Evolutionary conservation across 1,284 basidiomycete genomes (phyloP).

Genomic region (Malassezia pachydermatis): DNA sequence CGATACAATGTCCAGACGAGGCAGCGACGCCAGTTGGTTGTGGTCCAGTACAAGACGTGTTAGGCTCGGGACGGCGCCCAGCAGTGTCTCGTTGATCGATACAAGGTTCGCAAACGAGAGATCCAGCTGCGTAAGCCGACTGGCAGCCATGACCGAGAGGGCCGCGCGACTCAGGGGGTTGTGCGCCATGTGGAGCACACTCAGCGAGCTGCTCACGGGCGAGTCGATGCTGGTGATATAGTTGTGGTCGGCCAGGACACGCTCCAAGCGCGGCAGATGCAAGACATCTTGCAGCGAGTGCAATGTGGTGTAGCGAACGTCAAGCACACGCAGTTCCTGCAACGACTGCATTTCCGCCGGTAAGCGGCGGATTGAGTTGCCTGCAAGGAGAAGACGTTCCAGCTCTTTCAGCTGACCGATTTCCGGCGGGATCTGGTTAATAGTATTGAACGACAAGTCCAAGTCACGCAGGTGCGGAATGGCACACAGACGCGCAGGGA

Average conservation of each 20-base stretch:
- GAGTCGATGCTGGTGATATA: slow-evolving; percentile 38
- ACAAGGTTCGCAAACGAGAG: slow-evolving; percentile 84
- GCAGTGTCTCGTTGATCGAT: slow-evolving; percentile 59
- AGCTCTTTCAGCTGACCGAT: slow-evolving; percentile 58
- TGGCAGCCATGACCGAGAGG: slow-evolving; percentile 51
- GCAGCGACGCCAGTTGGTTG: slow-evolving; percentile 71
- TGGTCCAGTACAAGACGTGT: slow-evolving; percentile 36
- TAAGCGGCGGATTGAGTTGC: slow-evolving; percentile 35
- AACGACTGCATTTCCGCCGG: slow-evolving; percentile 34
- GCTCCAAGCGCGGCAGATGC: slow-evolving; percentile 29
- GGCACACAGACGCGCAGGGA: slow-evolving; percentile 68
- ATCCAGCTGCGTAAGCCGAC: slow-evolving; percentile 68
- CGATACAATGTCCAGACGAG: slow-evolving; percentile 66
- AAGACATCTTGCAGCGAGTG: slow-evolving; percentile 36
- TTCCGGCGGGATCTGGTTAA: slow-evolving; percentile 68
- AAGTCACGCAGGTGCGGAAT: slow-evolving; percentile 69
- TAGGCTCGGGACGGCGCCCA: slow-evolving; percentile 33
- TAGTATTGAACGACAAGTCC: slow-evolving; percentile 89
- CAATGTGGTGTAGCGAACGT: slow-evolving; percentile 38
- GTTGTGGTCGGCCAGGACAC: slow-evolving; percentile 41
- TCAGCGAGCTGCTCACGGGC: slow-evolving; percentile 24
- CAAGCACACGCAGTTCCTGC: slow-evolving; percentile 32
- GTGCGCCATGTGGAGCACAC: slow-evolving; percentile 33
- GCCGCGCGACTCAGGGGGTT: slow-evolving; percentile 40
- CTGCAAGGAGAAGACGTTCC: slow-evolving; percentile 38